These are phyloP conservation scores for Cerioporus squamosus DNA, from an alignment of 1,284 basidiomycete genomes.

Conservation along the genomic window DNA sequence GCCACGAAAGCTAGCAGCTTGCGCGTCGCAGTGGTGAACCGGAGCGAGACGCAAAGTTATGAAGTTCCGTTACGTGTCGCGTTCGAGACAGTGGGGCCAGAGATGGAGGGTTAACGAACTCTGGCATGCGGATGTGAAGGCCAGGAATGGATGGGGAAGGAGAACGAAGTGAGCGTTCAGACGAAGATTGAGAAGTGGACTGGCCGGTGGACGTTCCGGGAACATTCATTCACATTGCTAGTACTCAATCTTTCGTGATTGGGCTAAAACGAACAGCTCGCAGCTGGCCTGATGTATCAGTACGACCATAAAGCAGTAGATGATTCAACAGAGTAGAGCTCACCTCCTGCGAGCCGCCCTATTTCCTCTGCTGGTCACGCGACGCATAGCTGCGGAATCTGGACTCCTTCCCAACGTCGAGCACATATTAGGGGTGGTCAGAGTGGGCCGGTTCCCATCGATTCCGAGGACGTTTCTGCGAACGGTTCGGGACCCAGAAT, in stretches of 20 bases:
- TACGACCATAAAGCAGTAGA: too few species aligned
- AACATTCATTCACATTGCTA: slow-evolving; percentile 48
- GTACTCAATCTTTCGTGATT: slow-evolving; percentile 8
- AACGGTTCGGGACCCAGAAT: too few species aligned
- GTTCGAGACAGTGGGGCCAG: slow-evolving; percentile 27
- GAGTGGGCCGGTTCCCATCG: too few species aligned
- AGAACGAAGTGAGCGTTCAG: slow-evolving; percentile 44
- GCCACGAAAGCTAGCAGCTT: slow-evolving; percentile 37
- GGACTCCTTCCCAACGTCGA: too few species aligned
- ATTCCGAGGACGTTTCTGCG: too few species aligned
- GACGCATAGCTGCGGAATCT: too few species aligned
- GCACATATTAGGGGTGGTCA: too few species aligned
- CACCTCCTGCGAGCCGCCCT: too few species aligned
- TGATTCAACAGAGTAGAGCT: too few species aligned
- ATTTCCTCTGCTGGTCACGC: too few species aligned
- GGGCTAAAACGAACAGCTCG: too few species aligned
- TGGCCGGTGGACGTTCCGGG: slow-evolving; percentile 44
- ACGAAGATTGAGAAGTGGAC: slow-evolving; percentile 39
- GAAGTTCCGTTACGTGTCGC: slow-evolving; percentile 44
- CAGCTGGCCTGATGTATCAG: too few species aligned
- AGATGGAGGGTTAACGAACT: slow-evolving; percentile 49
- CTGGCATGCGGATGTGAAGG: slow-evolving; percentile 46
- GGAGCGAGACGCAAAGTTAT: slow-evolving; percentile 40
- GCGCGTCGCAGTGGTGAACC: slow-evolving; percentile 53
- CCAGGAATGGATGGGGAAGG: slow-evolving; percentile 44